Evolutionary conservation across 352 stramenopile genomes (phyloP).

Genomic region (Pythium aphanidermatum): DNA sequence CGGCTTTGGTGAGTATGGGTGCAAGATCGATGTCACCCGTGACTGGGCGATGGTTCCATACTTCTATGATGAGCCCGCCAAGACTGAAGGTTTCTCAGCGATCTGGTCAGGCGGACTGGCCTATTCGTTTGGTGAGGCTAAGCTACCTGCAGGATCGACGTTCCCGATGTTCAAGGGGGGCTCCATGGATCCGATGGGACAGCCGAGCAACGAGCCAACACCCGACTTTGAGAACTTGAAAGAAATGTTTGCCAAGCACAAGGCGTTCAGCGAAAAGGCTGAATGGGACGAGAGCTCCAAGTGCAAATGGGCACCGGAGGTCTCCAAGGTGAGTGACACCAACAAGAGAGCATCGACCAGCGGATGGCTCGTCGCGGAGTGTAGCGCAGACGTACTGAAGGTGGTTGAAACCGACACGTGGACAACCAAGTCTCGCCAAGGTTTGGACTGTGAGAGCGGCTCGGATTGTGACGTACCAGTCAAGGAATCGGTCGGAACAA

Average conservation of each 20-base stretch:
- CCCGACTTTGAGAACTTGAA: conserved; percentile 77
- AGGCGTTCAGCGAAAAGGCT: conserved; percentile 39
- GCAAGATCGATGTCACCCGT: conserved; percentile 52
- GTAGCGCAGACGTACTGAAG: conserved; percentile 45
- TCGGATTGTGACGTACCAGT: conserved; percentile 66
- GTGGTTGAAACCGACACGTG: conserved; percentile 61
- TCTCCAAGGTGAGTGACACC: conserved; percentile 40
- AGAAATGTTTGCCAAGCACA: conserved; percentile 57
- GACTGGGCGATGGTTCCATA: conserved; percentile 82
- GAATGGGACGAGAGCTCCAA: conserved; percentile 52
- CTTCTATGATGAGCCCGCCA: conserved; percentile 62
- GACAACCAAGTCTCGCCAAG: conserved; percentile 71
- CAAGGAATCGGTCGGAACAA: conserved; percentile 48
- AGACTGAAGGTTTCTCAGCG: conserved; percentile 62
- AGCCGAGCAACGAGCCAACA: conserved; percentile 52
- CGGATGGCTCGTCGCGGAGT: conserved; percentile 73
- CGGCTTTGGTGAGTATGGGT: conserved; percentile 84
- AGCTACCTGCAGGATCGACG: conserved; percentile 55
- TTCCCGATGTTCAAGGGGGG: conserved; percentile 83
- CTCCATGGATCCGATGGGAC: conserved; percentile 52
- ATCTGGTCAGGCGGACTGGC: conserved; percentile 77
- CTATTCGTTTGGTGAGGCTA: conserved; percentile 86
- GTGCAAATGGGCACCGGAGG: conserved; percentile 59
- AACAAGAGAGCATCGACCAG: conserved; percentile 36
- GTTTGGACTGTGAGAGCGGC: conserved; percentile 59